Percentiles rank a stretch among this genome's conserved stretches.
These are phyloP conservation scores for Wickerhamomyces bisporus DNA, from an alignment of 805 yeast genomes.

Conservation along the genomic window DNA sequence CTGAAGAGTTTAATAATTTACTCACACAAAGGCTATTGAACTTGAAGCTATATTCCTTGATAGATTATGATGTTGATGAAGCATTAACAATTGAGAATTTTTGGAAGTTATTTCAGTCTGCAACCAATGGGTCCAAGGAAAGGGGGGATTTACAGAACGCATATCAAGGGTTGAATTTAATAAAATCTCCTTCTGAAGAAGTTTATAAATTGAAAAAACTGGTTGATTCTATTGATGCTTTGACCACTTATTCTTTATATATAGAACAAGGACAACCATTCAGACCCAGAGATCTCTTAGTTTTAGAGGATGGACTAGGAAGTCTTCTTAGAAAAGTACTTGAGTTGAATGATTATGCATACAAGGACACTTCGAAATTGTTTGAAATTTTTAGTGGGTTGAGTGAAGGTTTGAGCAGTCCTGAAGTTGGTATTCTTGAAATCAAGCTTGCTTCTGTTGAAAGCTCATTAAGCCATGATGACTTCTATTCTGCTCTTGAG, in stretches of 20 bases:
- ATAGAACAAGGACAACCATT: slow-evolving; percentile 31
- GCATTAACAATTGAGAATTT: slow-evolving; percentile 27
- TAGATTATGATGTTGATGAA: slow-evolving; percentile 13
- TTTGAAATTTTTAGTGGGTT: slow-evolving; percentile 37
- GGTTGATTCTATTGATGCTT: slow-evolving; percentile 23
- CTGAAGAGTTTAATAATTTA: neutral
- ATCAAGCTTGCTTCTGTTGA: slow-evolving; percentile 54
- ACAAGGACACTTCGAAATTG: slow-evolving; percentile 38
- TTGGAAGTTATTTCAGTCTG: slow-evolving; percentile 38
- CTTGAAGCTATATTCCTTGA: slow-evolving; percentile 24
- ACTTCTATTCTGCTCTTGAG: slow-evolving; percentile 54
- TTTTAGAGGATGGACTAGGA: slow-evolving; percentile 26
- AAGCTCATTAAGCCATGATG: slow-evolving; percentile 55
- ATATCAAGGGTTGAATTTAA: slow-evolving; percentile 20
- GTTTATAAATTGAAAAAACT: slow-evolving; percentile 14
- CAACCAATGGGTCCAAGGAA: slow-evolving; percentile 35
- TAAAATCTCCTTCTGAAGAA: slow-evolving; percentile 12
- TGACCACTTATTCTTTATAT: slow-evolving; percentile 26
- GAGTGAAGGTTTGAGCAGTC: slow-evolving; percentile 32
- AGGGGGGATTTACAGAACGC: slow-evolving; percentile 38
- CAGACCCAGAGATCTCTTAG: slow-evolving; percentile 34
- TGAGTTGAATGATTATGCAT: slow-evolving; percentile 50
- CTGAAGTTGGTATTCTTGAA: slow-evolving; percentile 6
- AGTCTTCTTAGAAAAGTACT: slow-evolving; percentile 38
- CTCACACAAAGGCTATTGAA: slow-evolving; percentile 25